Base-by-base conservation (phyloP, 2,329 filamentous ascomycete species). In the Paracamarosporium sp. region DNA sequence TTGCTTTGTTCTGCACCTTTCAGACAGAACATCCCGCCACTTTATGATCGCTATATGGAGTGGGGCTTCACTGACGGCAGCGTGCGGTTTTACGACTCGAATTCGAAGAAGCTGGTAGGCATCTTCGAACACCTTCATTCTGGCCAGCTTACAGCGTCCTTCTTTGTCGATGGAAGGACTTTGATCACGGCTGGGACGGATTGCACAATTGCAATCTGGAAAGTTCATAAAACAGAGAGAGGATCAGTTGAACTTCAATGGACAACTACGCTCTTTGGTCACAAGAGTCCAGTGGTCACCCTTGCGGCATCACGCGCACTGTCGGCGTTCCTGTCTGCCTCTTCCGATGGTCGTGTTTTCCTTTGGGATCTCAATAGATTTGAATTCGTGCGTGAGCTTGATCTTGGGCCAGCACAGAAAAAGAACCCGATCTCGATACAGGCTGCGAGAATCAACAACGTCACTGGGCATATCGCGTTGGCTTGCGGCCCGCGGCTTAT, bases 51-150 rank as follows among this genome's bases (percentile, higher is more conserved):
- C 67, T 97, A 92, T 69, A 85, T 98, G 65, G 93, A 97, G 78
- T 98, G 94, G 94, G 94, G 94, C 1, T 98, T 96, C 68, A 90
- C 92, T 0, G 95, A 99, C 75, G 92, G 91, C 66, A 96, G 92
- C 65, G 86, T 99, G 27, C 90, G 95, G 4, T 98, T 99, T 81
- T 97, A 92, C 78, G 87, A 90, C 54, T 88, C 90, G 46, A 92
- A 97, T 64, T 91, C 87, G 56, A 89, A 91, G 70, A 93, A 92
- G 81, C 82, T 90, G 22, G 87, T 96, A 33, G 94, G 94, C 0
- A 84, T 97, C 17, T 97, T 94, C 71, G 95, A 99, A 76, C 96
- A 98, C 71, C 82, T 97, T 2, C 95, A 99, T 73, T 89, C 94
- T 56, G 93, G 93, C 4, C 93, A 97, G 72, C 85, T 99, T 27